Evolutionary conservation across 306 rosid genomes (phyloP), one percentile per base, ranked within the genome.

Genomic region (Glycine soja): DNA sequence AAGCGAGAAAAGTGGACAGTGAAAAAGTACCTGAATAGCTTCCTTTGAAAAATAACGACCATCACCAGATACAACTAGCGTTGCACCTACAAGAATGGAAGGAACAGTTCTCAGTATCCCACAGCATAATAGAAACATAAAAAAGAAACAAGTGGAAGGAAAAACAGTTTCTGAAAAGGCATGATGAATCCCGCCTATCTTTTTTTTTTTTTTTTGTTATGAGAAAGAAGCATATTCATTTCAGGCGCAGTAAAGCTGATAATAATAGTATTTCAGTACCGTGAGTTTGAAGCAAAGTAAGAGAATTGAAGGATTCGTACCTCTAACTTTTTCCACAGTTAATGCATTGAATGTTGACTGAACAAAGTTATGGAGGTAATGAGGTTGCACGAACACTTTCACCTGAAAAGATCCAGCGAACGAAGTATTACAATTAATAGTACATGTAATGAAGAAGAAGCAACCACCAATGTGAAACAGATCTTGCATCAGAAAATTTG

Each of bases 1-100:
- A 83, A 66, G 65, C 64, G 58, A 73, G 46, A 69, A 15, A 10
- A 58, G 61, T 2, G 7, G 63, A 16, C 16, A 43, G 15, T 36
- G 42, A 34, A 43, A 69, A 85, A 50, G 75, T 53, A 93, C 99
- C 99, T 90, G 99, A 82, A 96, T 90, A 70, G 97, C 97, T 15
- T 92, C 98, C 94, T 93, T 89, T 18, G 99, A 92, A 74, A 62
- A 96, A 84, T 93, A 93, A 77, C 99, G 99, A 52, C 99, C 99
- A 90, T 96, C 99, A 50, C 99, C 98, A 72, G 99, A 96, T 62
- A 93, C 98, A 89, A 96, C 98, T 45, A 96, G 90, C 45, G 94
- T 92, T 15, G 93, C 97, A 78, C 98, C 98, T 96, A 67, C 79
- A 93, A 70, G 63, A 54, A 76, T 24, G 32, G 47, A 77, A 77